Evolutionary conservation across 139 green algal genomes (phyloP), one percentile per base, ranked within the genome.

Genomic region (Closterium sp.): DNA sequence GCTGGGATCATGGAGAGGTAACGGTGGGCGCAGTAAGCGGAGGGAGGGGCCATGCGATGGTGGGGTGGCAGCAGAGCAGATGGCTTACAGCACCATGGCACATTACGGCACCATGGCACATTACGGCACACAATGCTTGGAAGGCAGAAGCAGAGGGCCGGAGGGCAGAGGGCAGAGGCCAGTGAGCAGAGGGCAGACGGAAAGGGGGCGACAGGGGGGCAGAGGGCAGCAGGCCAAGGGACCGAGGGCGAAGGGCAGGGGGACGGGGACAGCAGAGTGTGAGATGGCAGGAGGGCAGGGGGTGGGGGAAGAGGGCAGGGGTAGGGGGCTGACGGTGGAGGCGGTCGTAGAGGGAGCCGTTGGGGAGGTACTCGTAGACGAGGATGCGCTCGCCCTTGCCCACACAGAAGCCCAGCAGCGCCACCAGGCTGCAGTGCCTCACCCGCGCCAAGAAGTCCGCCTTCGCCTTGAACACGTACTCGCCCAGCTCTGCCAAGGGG

Each of bases 321-420:
- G 29, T n/a, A 29, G n/a, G 45, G 22, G 24, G 6, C 70, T 62
- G 32, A 92, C 91, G n/a, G 86, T 93, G 91, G 27, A 93, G 91
- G 86, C 84, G 87, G 84, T 93, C 91, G 87, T 93, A 92, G 21
- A 94, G 87, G 29, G 88, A 89, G 88, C 91, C 87, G 88, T 93
- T 93, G n/a, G 88, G 31, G 27, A 94, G 34, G 31, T 89, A 94
- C 89, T 94, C 87, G 28, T 85, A 92, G 22, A 94, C 70, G 70
- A 94, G 62, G 30, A 73, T 79, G 32, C 88, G 91, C n/a, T 45
- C 73, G 27, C 88, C 87, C 27, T 88, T 87, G 28, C 62, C 91
- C 70, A 89, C 38, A 89, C 88, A 93, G n/a, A 89, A 94, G 10
- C 87, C 91, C 19, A 94, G 19, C 30, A 94, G 88, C 22, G 86